Percentiles rank a stretch among this genome's conserved stretches.
Evolutionary conservation across 208 protist genomes (phyloP).

Genomic region (Trypanosoma rangeli): DNA sequence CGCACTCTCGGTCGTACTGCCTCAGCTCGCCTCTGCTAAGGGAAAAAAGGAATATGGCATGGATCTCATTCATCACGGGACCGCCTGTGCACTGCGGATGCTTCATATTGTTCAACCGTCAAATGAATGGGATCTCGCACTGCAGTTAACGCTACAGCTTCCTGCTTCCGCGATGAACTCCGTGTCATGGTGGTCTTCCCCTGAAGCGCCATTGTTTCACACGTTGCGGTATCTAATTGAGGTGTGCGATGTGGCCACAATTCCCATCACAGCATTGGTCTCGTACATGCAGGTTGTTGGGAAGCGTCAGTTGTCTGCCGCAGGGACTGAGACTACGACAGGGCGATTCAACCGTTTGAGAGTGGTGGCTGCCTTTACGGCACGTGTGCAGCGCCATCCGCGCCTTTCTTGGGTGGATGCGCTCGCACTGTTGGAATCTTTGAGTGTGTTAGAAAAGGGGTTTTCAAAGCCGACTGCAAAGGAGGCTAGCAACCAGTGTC

Average conservation of each 20-base stretch:
- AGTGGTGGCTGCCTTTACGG: slow-evolving; percentile 11
- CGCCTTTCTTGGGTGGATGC: slow-evolving; percentile 23
- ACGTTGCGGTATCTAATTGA: slow-evolving; percentile 23
- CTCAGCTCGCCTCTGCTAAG: neutral
- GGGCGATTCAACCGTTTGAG: slow-evolving; percentile 1
- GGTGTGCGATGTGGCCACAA: slow-evolving; percentile 9
- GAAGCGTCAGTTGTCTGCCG: neutral
- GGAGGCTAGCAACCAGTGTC: neutral
- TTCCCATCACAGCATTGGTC: slow-evolving; percentile 10
- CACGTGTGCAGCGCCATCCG: slow-evolving; percentile 20
- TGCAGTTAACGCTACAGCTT: slow-evolving; percentile 17
- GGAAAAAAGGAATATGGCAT: neutral
- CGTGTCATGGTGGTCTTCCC: slow-evolving; percentile 5
- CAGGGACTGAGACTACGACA: neutral
- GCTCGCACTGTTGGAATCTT: slow-evolving; percentile 13
- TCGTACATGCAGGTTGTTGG: slow-evolving; percentile 11
- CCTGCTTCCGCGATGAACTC: neutral
- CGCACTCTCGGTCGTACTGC: slow-evolving; percentile 6
- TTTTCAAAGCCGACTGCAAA: neutral
- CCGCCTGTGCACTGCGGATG: slow-evolving; percentile 4
- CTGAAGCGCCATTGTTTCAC: slow-evolving; percentile 16
- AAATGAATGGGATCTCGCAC: slow-evolving; percentile 26
- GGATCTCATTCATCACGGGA: neutral
- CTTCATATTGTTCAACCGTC: slow-evolving; percentile 17
- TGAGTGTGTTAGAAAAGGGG: neutral